Evolutionary conservation across 371 early-diverging fungal genomes (phyloP), one percentile per base, ranked within the genome.

Genomic region (Mucor lusitanicus): DNA sequence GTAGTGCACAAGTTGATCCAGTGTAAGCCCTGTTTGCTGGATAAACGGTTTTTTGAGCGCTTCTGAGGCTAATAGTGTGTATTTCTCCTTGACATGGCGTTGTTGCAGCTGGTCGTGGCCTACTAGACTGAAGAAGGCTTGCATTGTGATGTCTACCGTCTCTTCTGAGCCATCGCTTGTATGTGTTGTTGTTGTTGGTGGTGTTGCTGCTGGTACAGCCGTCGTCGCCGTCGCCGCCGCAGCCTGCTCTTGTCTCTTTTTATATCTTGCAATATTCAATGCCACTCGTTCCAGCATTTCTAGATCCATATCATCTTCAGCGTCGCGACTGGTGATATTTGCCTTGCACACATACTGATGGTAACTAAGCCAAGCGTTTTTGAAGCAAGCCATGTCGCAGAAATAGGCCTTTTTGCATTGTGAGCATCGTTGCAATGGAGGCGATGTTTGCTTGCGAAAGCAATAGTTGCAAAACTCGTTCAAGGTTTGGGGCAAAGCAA

Each of bases 281-380:
- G 79, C 70, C 9, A 83, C 83, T 21, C 76, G 72, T 56, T 83
- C 81, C 1, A 79, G 50, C 83, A 83, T 83, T 59, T 77, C 79
- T 23, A 70, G 54, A 42, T 83, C 83, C 57, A 73, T 37, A 3
- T 57, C 61, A 28, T 69, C 68, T 32, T 78, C 73, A 1, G 71
- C 68, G 21, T 69, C 61, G 4, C 54, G 60, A 21, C 59, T 6
- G 0, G 50, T 28, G n/a, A 13, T n/a, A 7, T 32, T 44, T 7
- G 68, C 42, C 9, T 42, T 67, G 46, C 83, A 83, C 5, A 76
- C 77, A 63, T 66, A 83, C 32, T 83, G 83, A 76, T 83, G 83
- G 27, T 80, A 76, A 42, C 75, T 73, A 11, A 79, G 57, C 83
- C 83, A 83, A 30, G 83, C 83, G 37, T 83, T 83, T 48, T 77